phyloP scores from a whole-genome alignment of 106 monocot genomes.

The Acorus gramineus region DNA sequence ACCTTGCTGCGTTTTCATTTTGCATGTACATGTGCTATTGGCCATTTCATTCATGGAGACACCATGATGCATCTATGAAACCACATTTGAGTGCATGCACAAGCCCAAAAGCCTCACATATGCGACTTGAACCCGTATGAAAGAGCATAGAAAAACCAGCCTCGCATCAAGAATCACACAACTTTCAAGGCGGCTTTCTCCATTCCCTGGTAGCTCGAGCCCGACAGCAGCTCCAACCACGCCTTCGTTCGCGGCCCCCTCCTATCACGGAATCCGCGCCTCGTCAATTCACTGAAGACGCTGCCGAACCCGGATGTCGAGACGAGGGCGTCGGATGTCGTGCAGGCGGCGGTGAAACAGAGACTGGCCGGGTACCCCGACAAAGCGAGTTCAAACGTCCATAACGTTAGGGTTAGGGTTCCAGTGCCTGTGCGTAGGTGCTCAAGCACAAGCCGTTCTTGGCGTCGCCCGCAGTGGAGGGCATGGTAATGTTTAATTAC shows the following conservation, averaged over 20 bases:
- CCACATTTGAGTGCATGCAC: too few relatives aligned
- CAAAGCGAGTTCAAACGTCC: conserved; percentile 47
- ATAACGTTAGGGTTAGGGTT: conserved; percentile 50
- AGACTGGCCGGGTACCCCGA: conserved; percentile 47
- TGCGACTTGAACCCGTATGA: too few relatives aligned
- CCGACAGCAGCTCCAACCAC: conserved; percentile 49
- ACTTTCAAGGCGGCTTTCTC: conserved; percentile 58
- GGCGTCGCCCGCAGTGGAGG: conserved; percentile 74
- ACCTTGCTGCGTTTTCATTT: too few relatives aligned
- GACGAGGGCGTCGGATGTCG: conserved; percentile 40
- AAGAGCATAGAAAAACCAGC: too few relatives aligned
- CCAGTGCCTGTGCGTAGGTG: conserved; percentile 84
- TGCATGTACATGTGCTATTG: too few relatives aligned
- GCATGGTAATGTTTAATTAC: neutral
- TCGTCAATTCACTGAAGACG: conserved; percentile 32
- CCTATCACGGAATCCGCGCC: conserved; percentile 8
- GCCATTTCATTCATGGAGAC: too few relatives aligned
- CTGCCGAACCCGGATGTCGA: conserved; percentile 19
- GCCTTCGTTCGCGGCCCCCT: conserved; percentile 45
- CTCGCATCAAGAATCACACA: too few relatives aligned
- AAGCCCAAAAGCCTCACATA: too few relatives aligned
- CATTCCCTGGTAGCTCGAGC: conserved; percentile 71
- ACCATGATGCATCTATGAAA: too few relatives aligned
- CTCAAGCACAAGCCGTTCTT: conserved; percentile 68
- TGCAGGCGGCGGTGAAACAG: conserved; percentile 31